A percentile compares a stretch with the other conserved stretches of the same genome.
Evolutionary conservation across 2,329 filamentous ascomycete species (phyloP).

Genomic region (Clarireedia sp.): DNA sequence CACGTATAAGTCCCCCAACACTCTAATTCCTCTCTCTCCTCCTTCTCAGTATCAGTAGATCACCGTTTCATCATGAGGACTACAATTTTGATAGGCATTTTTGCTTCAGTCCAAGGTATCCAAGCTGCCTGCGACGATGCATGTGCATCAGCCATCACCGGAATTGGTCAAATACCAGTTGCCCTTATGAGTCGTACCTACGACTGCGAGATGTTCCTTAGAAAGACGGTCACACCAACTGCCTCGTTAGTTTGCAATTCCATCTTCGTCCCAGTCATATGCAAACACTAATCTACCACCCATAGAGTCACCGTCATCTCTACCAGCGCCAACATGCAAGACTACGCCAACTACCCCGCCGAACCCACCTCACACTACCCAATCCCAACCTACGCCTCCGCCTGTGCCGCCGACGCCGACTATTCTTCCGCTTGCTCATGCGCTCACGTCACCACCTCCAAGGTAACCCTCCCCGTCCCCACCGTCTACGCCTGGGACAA

Average conservation of each 20-base stretch:
- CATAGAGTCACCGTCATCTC: not conserved
- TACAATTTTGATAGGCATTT: not conserved
- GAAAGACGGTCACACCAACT: constrained; percentile 1
- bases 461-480: not conserved
- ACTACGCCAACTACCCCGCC: not conserved
- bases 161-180: constrained; percentile 1
- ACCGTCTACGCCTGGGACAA: constrained; percentile 1
- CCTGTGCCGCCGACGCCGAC: not conserved
- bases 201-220: not conserved
- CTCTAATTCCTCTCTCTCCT: not conserved
- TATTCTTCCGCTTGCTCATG: constrained; percentile 9
- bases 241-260: constrained; percentile 1
- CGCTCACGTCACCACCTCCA: not conserved
- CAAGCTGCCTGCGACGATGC: not conserved
- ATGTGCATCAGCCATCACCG: constrained; percentile 6
- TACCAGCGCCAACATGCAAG: constrained; percentile 1
- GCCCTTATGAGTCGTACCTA: constrained; percentile 4
- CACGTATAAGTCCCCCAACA: constrained; percentile 4
- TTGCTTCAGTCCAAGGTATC: not conserved
- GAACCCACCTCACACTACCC: not conserved
- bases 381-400: constrained; percentile 6
- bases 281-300: too few species aligned
- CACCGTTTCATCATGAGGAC: constrained; percentile 5
- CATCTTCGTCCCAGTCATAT: too few species aligned
- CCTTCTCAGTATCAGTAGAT: not conserved